phyloP scores from a whole-genome alignment of 495 filamentous ascomycete genomes.

The Talaromyces adpressus region DNA sequence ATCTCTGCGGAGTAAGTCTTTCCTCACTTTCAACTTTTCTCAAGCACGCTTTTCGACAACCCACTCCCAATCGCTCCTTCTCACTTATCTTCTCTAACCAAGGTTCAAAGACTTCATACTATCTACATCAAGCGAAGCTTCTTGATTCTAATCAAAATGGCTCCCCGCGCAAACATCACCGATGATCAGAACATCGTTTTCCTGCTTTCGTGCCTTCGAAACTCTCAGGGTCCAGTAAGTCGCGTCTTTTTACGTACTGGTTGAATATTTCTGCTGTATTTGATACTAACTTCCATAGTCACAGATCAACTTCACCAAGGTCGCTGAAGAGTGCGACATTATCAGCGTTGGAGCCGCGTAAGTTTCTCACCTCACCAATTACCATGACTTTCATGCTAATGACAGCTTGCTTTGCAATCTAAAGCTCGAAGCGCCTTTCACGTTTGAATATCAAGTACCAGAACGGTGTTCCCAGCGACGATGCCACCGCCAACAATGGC shows the following conservation, averaged over 20 bases:
- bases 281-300: neutral
- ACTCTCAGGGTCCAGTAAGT: constrained; percentile 52
- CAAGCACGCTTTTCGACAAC: no score
- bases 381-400: neutral
- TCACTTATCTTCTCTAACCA: neutral
- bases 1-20: neutral
- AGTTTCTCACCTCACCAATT: constrained; percentile 21
- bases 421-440: neutral
- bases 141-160: neutral
- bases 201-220: constrained; percentile 56
- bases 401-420: neutral
- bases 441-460: neutral
- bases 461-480: neutral
- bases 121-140: neutral
- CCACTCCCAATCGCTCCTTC: no score
- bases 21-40: no score
- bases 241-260: neutral
- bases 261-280: neutral
- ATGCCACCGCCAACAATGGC: neutral
- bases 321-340: constrained; percentile 57
- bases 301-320: constrained; percentile 54
- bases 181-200: constrained; percentile 54
- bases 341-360: constrained; percentile 61
- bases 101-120: neutral
- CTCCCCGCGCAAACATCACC: constrained; percentile 23